phyloP scores from a whole-genome alignment of 1,139 yeast species.

The Geotrichum cucujoidarum region DNA sequence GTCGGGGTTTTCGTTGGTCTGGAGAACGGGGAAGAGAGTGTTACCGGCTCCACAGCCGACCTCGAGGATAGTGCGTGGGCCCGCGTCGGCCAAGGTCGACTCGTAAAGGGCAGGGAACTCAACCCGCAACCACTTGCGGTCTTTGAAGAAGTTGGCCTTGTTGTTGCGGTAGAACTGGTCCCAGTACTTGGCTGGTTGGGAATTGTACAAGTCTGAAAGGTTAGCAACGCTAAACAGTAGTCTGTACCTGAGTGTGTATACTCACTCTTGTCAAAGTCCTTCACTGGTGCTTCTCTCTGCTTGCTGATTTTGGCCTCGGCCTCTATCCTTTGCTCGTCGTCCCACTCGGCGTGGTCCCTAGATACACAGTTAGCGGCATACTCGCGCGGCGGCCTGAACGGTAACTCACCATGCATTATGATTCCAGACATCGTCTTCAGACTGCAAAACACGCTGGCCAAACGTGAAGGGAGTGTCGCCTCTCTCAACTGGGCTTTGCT shows the following conservation, averaged over 20 bases:
- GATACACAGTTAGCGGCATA: not conserved
- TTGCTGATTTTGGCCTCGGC: slow-evolving; percentile 70
- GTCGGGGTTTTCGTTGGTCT: slow-evolving; percentile 74
- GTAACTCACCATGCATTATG: slow-evolving; percentile 73
- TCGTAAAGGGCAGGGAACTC: slow-evolving; percentile 86
- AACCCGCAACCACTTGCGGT: slow-evolving; percentile 90
- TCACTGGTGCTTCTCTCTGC: slow-evolving; percentile 79
- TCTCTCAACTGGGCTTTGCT: slow-evolving; percentile 37
- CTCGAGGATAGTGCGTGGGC: slow-evolving; percentile 73
- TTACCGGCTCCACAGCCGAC: slow-evolving; percentile 99
- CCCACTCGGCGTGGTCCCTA: slow-evolving; percentile 95
- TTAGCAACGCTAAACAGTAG: not conserved
- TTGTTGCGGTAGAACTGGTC: slow-evolving; percentile 88
- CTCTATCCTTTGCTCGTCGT: slow-evolving; percentile 73
- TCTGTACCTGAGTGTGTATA: not conserved
- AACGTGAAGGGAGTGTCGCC: slow-evolving; percentile 88
- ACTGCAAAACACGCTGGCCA: slow-evolving; percentile 74
- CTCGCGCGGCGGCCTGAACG: not conserved
- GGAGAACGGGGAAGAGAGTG: slow-evolving; percentile 83
- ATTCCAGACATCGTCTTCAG: slow-evolving; percentile 72
- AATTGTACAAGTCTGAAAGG: slow-evolving; percentile 50
- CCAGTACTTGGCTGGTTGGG: slow-evolving; percentile 93
- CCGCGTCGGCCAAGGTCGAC: slow-evolving; percentile 64
- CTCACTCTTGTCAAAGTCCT: slow-evolving; percentile 66
- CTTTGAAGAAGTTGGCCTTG: slow-evolving; percentile 89